Evolutionary conservation across 208 protist species (phyloP), one percentile per base, ranked within the genome.

Genomic region (Crithidia thermophila): DNA sequence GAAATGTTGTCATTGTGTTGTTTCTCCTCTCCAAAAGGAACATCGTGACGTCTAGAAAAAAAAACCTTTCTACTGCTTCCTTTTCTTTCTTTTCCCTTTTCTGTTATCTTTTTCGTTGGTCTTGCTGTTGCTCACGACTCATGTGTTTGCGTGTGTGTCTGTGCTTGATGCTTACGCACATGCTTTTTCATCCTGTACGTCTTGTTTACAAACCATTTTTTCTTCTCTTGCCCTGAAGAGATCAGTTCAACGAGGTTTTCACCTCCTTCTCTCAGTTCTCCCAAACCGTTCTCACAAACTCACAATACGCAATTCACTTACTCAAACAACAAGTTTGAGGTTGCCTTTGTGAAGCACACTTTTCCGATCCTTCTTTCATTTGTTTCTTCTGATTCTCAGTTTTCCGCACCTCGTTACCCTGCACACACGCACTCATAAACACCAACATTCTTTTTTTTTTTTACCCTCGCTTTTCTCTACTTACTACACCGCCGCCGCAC

Each of bases 181-280:
- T n/a, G n/a, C n/a, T n/a, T n/a, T n/a, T n/a, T n/a, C n/a, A n/a
- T n/a, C n/a, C n/a, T n/a, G n/a, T n/a, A n/a, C n/a, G n/a, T 36
- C 39, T 39, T 20, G 8, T 8, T 59, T 50, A 28, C 20, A 39
- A 16, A 36, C 18, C 9, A 28, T 30, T 33, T 18, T 47, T 25
- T 30, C 16, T 36, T n/a, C 25, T 27, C 56, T 40, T 30, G 23
- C 37, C n/a, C 10, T 27, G 1, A 18, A 57, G 36, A 20, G 16
- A 43, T 23, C 30, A 4, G n/a, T 59, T 52, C 11, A 33, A 45
- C 60, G 68, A 81, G 68, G 67, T 81, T 75, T 72, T 76, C 60
- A 81, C 75, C 68, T 76, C 75, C 27, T 10, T 43, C 16, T n/a
- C n/a, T n/a, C n/a, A n/a, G n/a, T n/a, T n/a, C n/a, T n/a, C n/a